Percentiles rank a stretch among this genome's conserved stretches.
phyloP scores from a whole-genome alignment of 2,329 filamentous ascomycete species.

The Colletotrichum sp. region DNA sequence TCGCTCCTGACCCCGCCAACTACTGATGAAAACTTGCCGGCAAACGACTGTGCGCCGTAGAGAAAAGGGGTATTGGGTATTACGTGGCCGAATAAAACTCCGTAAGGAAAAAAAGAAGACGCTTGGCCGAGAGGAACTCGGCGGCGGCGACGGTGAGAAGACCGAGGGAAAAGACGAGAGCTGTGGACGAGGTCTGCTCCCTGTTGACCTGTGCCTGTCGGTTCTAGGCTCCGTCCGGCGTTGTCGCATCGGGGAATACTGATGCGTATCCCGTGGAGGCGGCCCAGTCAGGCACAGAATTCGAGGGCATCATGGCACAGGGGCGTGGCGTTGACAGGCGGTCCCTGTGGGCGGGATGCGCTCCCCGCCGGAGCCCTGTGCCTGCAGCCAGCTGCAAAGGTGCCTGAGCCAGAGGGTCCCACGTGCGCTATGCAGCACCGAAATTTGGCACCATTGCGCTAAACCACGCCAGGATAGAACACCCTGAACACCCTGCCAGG shows the following conservation, averaged over 20 bases:
- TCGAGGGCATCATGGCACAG: slow-evolving; percentile 8
- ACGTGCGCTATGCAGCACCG: slow-evolving; percentile 20
- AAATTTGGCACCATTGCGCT: slow-evolving; percentile 17
- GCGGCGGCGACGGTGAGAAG: not conserved
- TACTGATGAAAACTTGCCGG: not conserved
- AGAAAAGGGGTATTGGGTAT: slow-evolving; percentile 1
- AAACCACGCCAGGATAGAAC: not conserved
- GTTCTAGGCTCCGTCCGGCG: not conserved
- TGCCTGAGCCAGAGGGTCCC: slow-evolving; percentile 16
- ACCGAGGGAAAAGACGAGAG: not conserved
- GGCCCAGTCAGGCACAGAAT: not conserved
- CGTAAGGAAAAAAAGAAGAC: not conserved
- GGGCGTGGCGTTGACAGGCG: slow-evolving; percentile 3
- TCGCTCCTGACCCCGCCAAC: not conserved
- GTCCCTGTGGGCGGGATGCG: not conserved
- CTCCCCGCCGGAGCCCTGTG: not conserved
- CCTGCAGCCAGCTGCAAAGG: slow-evolving; percentile 18
- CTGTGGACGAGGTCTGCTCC: not conserved
- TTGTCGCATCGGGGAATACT: not conserved
- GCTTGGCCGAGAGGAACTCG: not conserved
- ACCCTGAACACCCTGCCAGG: slow-evolving; percentile 3
- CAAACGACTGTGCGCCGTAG: not conserved
- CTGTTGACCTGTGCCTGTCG: not conserved
- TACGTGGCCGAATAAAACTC: not conserved
- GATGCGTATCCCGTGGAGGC: not conserved